Evolutionary conservation across 2,329 filamentous ascomycete genomes (phyloP), one percentile per base, ranked within the genome.

Genomic region (Didymosphaeria variabile): DNA sequence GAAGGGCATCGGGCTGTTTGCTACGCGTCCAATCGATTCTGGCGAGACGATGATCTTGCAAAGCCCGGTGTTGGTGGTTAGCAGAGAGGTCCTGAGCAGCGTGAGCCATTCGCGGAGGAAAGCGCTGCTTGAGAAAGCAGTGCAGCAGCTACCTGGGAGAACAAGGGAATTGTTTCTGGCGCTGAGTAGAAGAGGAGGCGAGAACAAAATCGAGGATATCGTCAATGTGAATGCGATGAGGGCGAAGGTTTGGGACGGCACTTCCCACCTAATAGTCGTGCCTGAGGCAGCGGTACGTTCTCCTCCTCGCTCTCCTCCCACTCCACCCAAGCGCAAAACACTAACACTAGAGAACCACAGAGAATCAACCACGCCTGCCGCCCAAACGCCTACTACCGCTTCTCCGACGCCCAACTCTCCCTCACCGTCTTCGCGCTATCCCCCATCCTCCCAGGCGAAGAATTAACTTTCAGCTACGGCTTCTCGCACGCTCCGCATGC

Each of bases 291-390:
- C 74, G 32, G 72, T 75, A 66, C 66, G 73, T 66, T 31, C 23
- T 2, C 23, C n/a, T 47, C 38, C 13, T 29, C n/a, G n/a, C n/a
- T n/a, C 47, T 17, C 13, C 17, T 23, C 21, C 15, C 13, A 23
- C 10, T 42, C n/a, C 29, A 44, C 23, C 10, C 38, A 6, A 55
- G 4, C 15, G 19, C 21, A 17, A 31, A 12, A 5, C n/a, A 21
- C 32, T 23, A 26, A 26, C 38, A 13, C 8, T 5, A 46, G 5
- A 26, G 1, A 15, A 29, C 1, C 13, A 17, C 31, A 23, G 74
- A 67, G 74, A 15, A 73, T 77, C 59, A 77, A 77, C 52, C 75
- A 77, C 49, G 74, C 72, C 38, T 77, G 75, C 56, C 70, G 75
- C 19, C 72, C 72, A 17, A 77, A 76, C 34, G 67, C 75, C 1